phyloP scores from a whole-genome alignment of 768 basidiomycete genomes.

The Coprinellus micaceus region DNA sequence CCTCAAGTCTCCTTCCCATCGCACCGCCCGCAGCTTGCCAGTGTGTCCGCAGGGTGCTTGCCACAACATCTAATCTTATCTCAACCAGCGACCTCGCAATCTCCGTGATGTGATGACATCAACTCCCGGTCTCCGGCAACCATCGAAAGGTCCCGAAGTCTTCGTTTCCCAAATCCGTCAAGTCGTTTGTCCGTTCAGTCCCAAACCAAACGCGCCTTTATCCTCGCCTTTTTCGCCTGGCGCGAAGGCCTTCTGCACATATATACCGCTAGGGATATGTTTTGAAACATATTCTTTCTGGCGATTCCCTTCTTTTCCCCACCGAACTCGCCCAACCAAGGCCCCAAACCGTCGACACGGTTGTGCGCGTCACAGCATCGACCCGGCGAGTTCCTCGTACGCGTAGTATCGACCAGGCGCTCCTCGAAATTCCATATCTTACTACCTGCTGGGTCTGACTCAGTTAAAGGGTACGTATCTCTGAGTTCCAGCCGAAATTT shows the following conservation, averaged over 20 bases:
- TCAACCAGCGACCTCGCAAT: too few relatives aligned
- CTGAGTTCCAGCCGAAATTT: too few relatives aligned
- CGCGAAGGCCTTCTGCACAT: neutral
- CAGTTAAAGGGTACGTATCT: too few relatives aligned
- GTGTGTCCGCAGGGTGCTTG: too few relatives aligned
- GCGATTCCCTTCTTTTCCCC: neutral
- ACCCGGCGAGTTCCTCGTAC: neutral
- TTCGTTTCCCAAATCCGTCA: neutral
- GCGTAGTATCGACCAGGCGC: too few relatives aligned
- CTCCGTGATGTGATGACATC: neutral
- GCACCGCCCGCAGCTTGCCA: too few relatives aligned
- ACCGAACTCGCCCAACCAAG: neutral
- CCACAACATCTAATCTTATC: too few relatives aligned
- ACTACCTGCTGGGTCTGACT: too few relatives aligned
- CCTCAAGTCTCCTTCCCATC: too few relatives aligned
- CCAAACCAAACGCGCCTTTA: slow-evolving; percentile 7
- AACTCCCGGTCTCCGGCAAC: neutral
- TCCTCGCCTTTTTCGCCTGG: slow-evolving; percentile 2
- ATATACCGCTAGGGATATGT: neutral
- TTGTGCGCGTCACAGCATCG: neutral
- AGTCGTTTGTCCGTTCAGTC: slow-evolving; percentile 1
- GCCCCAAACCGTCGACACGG: neutral
- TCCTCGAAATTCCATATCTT: too few relatives aligned
- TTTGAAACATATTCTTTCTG: neutral
- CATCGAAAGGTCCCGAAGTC: neutral